A percentile compares a stretch with the other conserved stretches of the same genome.
Evolutionary conservation across 2,329 filamentous ascomycete species (phyloP).

Genomic region (Neocucurbitaria cava): DNA sequence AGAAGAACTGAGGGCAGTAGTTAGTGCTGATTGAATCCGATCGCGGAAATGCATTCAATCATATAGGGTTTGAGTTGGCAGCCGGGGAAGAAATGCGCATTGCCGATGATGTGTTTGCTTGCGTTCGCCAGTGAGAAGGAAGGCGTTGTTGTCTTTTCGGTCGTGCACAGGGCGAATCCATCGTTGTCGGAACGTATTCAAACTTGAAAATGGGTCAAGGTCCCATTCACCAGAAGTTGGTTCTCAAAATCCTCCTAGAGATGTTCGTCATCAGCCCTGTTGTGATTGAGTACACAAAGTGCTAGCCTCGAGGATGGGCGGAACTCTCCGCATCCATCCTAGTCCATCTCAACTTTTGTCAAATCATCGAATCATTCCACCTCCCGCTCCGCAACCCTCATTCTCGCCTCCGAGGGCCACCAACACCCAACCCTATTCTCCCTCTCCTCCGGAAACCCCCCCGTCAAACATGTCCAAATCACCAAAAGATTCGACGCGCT

Average conservation of each 20-base stretch:
- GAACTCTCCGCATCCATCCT: slow-evolving; percentile 39
- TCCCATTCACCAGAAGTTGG: not conserved
- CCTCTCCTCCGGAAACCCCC: slow-evolving; percentile 1
- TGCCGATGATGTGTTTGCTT: slow-evolving; percentile 12
- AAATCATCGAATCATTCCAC: slow-evolving; percentile 37
- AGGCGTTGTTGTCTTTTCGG: not conserved
- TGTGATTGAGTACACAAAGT: slow-evolving; percentile 8
- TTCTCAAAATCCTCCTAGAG: not conserved
- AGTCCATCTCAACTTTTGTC: slow-evolving; percentile 41
- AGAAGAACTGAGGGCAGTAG: not conserved
- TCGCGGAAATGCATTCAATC: too few relatives aligned
- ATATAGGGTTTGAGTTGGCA: not conserved
- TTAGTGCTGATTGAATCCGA: not conserved
- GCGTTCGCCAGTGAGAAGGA: slow-evolving; percentile 12
- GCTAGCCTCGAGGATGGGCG: slow-evolving; percentile 18
- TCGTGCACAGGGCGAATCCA: not conserved
- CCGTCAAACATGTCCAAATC: slow-evolving; percentile 64
- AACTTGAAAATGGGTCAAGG: not conserved
- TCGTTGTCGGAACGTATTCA: too few relatives aligned
- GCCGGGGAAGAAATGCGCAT: slow-evolving; percentile 11
- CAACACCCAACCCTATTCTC: slow-evolving; percentile 7
- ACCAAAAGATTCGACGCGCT: slow-evolving; percentile 81
- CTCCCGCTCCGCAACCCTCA: slow-evolving; percentile 26
- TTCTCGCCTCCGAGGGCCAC: slow-evolving; percentile 7
- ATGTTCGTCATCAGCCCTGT: not conserved